Conservation (phyloP, 108 stramenopile genomes). For the Skeletonema grethae region DNA sequence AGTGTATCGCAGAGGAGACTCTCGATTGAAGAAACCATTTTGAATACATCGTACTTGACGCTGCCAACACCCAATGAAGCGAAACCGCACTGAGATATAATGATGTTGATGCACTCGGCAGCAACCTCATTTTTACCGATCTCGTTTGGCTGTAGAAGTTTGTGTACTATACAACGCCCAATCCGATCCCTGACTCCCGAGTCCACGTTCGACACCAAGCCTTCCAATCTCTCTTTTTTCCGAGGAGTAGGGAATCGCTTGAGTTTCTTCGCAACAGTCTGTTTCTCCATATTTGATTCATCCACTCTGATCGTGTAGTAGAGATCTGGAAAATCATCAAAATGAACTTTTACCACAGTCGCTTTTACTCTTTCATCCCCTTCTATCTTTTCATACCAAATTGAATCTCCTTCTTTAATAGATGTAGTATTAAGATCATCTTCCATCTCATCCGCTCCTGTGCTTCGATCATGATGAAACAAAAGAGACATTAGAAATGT, state of each 20-base stretch:
- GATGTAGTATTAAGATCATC: constrained; percentile 20
- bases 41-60: constrained; percentile 60
- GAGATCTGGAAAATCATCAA: constrained; percentile 64
- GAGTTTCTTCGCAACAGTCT: constrained; percentile 67
- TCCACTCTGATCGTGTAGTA: constrained; percentile 70
- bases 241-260: constrained; percentile 18
- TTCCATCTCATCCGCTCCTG: not conserved
- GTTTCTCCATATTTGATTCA: constrained; percentile 50
- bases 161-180: constrained; percentile 33
- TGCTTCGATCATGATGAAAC: constrained; percentile 7
- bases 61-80: constrained; percentile 66
- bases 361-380: constrained; percentile 35
- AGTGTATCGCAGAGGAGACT: constrained; percentile 15
- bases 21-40: constrained; percentile 40
- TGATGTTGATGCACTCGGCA: constrained; percentile 58
- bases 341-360: constrained; percentile 68
- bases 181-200: constrained; percentile 21
- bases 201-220: not conserved
- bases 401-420: constrained; percentile 55
- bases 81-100: constrained; percentile 66
- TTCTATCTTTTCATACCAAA: constrained; percentile 69
- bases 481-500: constrained; percentile 30
- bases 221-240: constrained; percentile 3
- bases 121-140: constrained; percentile 5
- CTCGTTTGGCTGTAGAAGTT: constrained; percentile 42